These are phyloP conservation scores for Solanum aculeatissimum DNA, from an alignment of 305 asterid species.

Conservation along the genomic window DNA sequence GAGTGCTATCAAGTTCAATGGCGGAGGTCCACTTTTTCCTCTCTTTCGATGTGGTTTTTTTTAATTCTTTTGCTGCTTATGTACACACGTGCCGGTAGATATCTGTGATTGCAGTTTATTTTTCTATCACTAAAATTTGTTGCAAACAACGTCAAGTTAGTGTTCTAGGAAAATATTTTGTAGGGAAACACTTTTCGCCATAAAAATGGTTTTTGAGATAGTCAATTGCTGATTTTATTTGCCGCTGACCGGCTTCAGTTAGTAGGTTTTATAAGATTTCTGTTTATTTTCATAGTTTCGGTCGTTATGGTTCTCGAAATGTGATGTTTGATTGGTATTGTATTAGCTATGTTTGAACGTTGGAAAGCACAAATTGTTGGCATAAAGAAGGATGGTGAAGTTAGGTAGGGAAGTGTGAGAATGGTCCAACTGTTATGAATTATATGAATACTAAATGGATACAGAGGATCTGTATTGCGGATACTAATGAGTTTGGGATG, in stretches of 20 bases:
- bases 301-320: background rate
- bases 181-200: background rate
- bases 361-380: background rate
- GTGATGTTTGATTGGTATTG: background rate
- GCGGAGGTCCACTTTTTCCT: slow-evolving; percentile 8
- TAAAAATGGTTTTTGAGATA: background rate
- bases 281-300: background rate
- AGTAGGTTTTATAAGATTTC: background rate
- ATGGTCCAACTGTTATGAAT: background rate
- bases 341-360: background rate
- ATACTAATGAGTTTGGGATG: background rate
- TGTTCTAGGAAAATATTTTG: background rate
- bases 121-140: too few species aligned
- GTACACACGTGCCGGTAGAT: background rate
- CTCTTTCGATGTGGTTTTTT: background rate
- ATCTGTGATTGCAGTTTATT: too few species aligned
- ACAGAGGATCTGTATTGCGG: background rate
- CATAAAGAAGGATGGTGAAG: background rate
- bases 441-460: background rate
- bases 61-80: background rate
- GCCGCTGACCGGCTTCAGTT: background rate
- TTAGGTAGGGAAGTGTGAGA: background rate
- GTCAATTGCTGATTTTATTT: background rate
- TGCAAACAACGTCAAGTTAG: background rate
- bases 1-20: slow-evolving; percentile 17